phyloP scores from a whole-genome alignment of 306 rosid genomes.

The Dicorynia guianensis region DNA sequence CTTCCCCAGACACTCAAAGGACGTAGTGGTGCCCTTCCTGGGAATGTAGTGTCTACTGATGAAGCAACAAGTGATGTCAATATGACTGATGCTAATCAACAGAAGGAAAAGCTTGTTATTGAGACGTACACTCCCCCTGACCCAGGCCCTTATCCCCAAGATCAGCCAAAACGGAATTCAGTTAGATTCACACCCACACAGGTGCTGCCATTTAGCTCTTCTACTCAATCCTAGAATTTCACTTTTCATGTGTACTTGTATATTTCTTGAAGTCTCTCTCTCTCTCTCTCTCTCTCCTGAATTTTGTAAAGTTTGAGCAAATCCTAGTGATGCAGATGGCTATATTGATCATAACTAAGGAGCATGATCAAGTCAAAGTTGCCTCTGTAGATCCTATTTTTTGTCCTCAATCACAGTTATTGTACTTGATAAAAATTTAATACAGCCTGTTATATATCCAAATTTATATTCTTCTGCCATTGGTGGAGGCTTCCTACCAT shows the following conservation, averaged over 20 bases:
- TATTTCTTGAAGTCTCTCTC: neutral
- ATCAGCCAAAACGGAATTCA: slow-evolving; percentile 93
- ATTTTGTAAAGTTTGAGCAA: slow-evolving; percentile 30
- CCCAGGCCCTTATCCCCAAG: slow-evolving; percentile 99
- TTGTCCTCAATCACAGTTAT: too few relatives aligned
- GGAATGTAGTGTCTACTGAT: slow-evolving; percentile 53
- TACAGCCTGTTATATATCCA: too few relatives aligned
- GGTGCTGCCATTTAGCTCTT: slow-evolving; percentile 55
- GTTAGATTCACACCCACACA: slow-evolving; percentile 94
- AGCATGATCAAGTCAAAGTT: too few relatives aligned
- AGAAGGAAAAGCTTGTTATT: slow-evolving; percentile 68
- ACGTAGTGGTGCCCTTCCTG: slow-evolving; percentile 57
- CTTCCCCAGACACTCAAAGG: slow-evolving; percentile 77
- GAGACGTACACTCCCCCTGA: slow-evolving; percentile 94
- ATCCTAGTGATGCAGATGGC: slow-evolving; percentile 33
- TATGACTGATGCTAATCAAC: slow-evolving; percentile 51
- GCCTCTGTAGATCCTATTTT: too few relatives aligned
- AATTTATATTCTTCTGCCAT: too few relatives aligned
- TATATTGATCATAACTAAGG: neutral
- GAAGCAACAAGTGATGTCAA: slow-evolving; percentile 51
- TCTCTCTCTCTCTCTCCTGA: neutral
- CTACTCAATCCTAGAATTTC: slow-evolving; percentile 16
- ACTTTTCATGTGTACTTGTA: slow-evolving; percentile 25
- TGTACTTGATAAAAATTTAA: too few relatives aligned
- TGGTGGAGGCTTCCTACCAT: too few relatives aligned